phyloP scores from a whole-genome alignment of 176 grass and related monocot genomes.

The Hyparrhenia diplandra region DNA sequence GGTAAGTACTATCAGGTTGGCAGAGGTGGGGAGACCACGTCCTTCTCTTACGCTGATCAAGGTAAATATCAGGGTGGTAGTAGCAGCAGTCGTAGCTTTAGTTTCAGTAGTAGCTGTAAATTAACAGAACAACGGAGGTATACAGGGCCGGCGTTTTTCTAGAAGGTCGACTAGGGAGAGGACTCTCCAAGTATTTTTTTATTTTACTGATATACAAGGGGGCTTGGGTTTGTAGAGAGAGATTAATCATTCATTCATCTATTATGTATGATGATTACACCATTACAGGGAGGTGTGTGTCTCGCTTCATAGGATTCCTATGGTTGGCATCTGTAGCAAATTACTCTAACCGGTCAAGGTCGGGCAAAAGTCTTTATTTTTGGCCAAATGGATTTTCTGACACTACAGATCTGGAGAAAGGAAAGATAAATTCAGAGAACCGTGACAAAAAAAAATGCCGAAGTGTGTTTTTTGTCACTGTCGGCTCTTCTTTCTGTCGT shows the following conservation, averaged over 20 bases:
- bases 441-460: neutral
- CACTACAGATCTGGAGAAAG: neutral
- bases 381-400: neutral
- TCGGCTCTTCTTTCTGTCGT: neutral
- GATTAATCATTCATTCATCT: conserved; percentile 34
- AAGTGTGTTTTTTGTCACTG: neutral
- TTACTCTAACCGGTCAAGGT: neutral
- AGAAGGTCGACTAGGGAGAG: conserved; percentile 21
- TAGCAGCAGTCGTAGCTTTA: neutral
- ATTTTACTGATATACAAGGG: conserved; percentile 35
- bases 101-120: conserved; percentile 16
- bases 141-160: conserved; percentile 16
- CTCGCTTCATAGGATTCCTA: too few species aligned
- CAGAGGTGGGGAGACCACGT: neutral
- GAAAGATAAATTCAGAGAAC: neutral
- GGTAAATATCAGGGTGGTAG: conserved; percentile 28
- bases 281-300: neutral
- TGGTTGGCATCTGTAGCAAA: neutral
- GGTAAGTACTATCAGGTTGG: neutral
- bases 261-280: conserved; percentile 25
- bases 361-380: neutral
- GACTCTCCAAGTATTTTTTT: conserved; percentile 36
- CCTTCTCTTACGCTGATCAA: conserved; percentile 45
- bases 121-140: conserved; percentile 39
- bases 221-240: conserved; percentile 62